A percentile compares a stretch with the other conserved stretches of the same genome.
Conservation (phyloP, 2,329 filamentous ascomycete species). For the Ophiostoma angusticollis region DNA sequence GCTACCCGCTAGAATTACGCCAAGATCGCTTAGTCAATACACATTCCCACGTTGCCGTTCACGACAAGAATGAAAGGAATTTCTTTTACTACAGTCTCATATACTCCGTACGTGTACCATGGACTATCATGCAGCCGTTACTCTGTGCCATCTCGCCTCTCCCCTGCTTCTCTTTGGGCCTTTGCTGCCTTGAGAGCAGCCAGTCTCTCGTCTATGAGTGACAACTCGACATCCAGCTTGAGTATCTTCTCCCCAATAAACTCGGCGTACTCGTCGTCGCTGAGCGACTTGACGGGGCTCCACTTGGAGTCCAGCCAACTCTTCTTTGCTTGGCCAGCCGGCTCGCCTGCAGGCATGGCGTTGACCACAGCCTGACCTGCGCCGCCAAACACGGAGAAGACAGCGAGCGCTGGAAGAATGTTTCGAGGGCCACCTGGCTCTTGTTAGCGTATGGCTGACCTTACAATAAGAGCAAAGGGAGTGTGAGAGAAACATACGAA, state of each 20-base stretch:
- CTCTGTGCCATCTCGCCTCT: neutral
- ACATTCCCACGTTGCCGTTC: too few species aligned
- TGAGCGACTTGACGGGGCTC: constrained; percentile 57
- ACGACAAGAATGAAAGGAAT: too few species aligned
- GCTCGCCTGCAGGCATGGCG: constrained; percentile 1
- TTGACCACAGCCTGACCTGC: constrained; percentile 20
- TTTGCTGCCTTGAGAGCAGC: constrained; percentile 18
- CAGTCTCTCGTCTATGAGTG: constrained; percentile 67
- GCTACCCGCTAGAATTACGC: too few species aligned
- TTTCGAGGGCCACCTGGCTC: constrained; percentile 37
- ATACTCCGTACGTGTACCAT: too few species aligned
- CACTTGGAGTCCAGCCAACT: constrained; percentile 48
- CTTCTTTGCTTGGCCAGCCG: constrained; percentile 1
- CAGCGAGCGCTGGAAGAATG: constrained; percentile 36
- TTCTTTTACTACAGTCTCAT: too few species aligned
- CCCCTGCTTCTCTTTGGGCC: neutral
- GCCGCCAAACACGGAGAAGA: constrained; percentile 30
- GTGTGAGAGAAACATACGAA: constrained; percentile 29
- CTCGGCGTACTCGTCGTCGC: constrained; percentile 57
- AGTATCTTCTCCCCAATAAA: constrained; percentile 61
- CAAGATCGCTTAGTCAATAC: too few species aligned
- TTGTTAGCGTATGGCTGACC: neutral
- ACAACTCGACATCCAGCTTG: constrained; percentile 60
- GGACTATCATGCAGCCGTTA: neutral
- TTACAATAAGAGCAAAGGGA: neutral